Evolutionary conservation across 257 asterid genomes (phyloP), one percentile per base, ranked within the genome.

Genomic region (Coffea eugenioides): DNA sequence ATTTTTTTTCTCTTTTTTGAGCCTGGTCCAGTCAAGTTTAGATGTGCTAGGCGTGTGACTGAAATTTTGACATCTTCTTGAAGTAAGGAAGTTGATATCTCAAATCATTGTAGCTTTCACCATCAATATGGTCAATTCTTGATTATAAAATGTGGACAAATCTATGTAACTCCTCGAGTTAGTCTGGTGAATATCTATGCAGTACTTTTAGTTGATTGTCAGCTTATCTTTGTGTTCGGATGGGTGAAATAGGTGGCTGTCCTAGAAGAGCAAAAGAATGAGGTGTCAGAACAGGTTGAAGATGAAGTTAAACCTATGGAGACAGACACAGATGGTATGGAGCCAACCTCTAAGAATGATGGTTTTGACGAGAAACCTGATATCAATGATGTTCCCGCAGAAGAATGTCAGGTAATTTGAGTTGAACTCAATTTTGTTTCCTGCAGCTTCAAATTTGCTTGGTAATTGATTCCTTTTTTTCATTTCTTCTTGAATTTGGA

Each of bases 211-310:
- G 3, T 57, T 67, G 6, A 75, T 67, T 81, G 39, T 69, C 56
- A 21, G 52, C 81, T 81, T 49, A 80, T 65, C 34, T 73, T 21
- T 80, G 56, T 70, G 49, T 65, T 78, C 73, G 61, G 34, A 77
- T 57, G 81, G 49, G 77, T 77, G 83, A 67, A 77, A 81, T 83
- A 95, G 98, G 82, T 91, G 73, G 82, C 88, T 52, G 87, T 91
- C 83, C 88, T 95, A 39, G 98, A 95, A 89, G 98, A 95, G 80
- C 98, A 88, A 88, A 88, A 88, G 79, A 83, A 82, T 18, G 98
- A 95, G 84, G 79, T 82, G 11, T 84, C 87, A 8, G 97, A 93
- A 82, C 94, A 81, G 84, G 85, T 61, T 57, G 97, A 93, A 56
- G 97, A 91, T 80, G 97, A 94, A 76, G 82, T 86, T 67, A 86